phyloP scores from a whole-genome alignment of 768 basidiomycete species.

The Kwoniella europaea region DNA sequence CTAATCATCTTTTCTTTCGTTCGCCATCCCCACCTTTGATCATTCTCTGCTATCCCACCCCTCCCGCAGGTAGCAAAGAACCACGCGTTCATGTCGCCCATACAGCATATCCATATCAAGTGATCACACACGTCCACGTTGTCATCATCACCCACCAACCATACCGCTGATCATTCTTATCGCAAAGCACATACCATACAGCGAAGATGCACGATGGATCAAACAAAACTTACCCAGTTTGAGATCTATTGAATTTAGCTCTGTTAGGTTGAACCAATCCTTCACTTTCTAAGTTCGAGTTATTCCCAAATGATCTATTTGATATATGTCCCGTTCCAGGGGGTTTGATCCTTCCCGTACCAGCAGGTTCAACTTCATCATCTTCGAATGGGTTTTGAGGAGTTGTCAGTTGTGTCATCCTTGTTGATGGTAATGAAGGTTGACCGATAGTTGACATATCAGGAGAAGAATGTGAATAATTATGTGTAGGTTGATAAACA shows the following conservation, averaged over 20 bases:
- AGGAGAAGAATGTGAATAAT: slow-evolving; percentile 23
- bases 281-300: slow-evolving; percentile 15
- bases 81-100: not conserved
- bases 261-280: slow-evolving; percentile 26
- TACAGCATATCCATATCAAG: not conserved
- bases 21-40: not conserved
- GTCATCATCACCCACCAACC: not conserved
- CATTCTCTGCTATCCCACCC: not conserved
- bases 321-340: slow-evolving; percentile 18
- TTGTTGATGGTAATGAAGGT: slow-evolving; percentile 29
- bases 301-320: slow-evolving; percentile 3
- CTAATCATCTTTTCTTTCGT: not conserved
- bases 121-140: not conserved
- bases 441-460: slow-evolving; percentile 29
- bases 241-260: slow-evolving; percentile 32
- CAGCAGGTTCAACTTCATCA: slow-evolving; percentile 41
- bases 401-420: slow-evolving; percentile 17
- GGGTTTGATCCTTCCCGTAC: slow-evolving; percentile 22
- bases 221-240: slow-evolving; percentile 36
- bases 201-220: not conserved
- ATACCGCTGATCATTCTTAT: not conserved
- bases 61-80: not conserved
- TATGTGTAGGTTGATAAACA: slow-evolving; percentile 22
- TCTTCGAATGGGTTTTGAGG: slow-evolving; percentile 39
- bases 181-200: not conserved